Evolutionary conservation across 768 basidiomycete species (phyloP).

Genomic region (Dioszegia aurantiaca): DNA sequence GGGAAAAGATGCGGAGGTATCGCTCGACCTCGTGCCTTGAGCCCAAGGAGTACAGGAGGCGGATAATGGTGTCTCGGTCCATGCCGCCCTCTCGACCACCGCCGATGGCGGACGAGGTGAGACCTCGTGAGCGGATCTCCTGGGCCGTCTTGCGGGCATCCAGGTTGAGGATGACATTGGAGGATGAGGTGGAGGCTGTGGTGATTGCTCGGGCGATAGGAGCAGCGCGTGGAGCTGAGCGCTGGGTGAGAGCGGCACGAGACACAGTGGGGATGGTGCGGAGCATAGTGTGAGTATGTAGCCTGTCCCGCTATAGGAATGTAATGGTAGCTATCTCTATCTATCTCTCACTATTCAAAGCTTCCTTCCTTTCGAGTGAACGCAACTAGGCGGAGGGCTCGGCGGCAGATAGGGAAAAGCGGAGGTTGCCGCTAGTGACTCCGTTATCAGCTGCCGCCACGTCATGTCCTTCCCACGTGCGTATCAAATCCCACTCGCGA

Average conservation of each 20-base stretch:
- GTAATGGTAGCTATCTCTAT: no score
- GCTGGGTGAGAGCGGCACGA: slow-evolving; percentile 1
- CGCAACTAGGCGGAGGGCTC: no score
- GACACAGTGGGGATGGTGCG: slow-evolving; percentile 18
- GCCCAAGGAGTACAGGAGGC: slow-evolving; percentile 92
- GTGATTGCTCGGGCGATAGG: not conserved
- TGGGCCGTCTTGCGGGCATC: slow-evolving; percentile 46
- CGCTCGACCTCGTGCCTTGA: slow-evolving; percentile 97
- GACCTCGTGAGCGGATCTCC: slow-evolving; percentile 48
- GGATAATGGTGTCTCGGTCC: slow-evolving; percentile 80
- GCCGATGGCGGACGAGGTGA: slow-evolving; percentile 30
- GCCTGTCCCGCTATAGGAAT: not conserved
- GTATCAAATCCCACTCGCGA: slow-evolving; percentile 6
- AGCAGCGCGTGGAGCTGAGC: not conserved
- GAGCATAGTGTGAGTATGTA: slow-evolving; percentile 7
- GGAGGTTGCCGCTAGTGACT: not conserved
- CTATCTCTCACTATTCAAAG: no score
- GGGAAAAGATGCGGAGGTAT: slow-evolving; percentile 95
- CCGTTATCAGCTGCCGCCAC: no score
- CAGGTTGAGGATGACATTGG: slow-evolving; percentile 45
- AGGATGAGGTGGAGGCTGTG: not conserved
- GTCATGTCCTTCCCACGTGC: not conserved
- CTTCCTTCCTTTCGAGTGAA: no score
- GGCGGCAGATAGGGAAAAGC: not conserved
- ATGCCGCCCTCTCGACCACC: slow-evolving; percentile 45